These are phyloP conservation scores for Syncephalastrum monosporum DNA, from an alignment of 371 early-diverging fungal genomes.

Conservation along the genomic window DNA sequence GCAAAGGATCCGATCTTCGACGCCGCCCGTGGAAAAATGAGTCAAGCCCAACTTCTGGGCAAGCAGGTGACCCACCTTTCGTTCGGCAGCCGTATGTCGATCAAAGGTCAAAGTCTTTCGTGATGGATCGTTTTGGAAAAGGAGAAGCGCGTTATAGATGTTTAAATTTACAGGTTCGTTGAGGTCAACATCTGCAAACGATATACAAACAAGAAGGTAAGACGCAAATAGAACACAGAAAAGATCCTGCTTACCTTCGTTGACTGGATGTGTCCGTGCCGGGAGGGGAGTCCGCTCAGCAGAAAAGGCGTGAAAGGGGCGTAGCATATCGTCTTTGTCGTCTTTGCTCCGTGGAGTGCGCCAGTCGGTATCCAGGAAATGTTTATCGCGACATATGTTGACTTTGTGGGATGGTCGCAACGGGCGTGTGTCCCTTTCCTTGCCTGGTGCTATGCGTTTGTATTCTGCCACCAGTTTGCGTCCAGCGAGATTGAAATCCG, in stretches of 20 bases:
- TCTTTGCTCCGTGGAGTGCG: too few species aligned
- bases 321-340: too few species aligned
- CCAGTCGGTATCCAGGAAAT: too few species aligned
- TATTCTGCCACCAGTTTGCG: constrained; percentile 81
- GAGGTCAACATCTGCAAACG: constrained; percentile 45
- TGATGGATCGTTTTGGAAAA: constrained; percentile 69
- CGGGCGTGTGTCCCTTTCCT: constrained; percentile 6
- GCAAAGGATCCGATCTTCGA: too few species aligned
- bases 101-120: constrained; percentile 56
- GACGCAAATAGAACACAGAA: too few species aligned
- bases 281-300: too few species aligned
- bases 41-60: constrained; percentile 55
- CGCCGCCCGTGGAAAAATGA: constrained; percentile 50
- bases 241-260: too few species aligned
- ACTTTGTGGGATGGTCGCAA: too few species aligned
- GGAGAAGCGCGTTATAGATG: constrained; percentile 66
- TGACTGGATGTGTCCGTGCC: too few species aligned
- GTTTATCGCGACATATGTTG: too few species aligned
- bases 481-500: constrained; percentile 70
- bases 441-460: constrained; percentile 54
- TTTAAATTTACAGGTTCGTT: constrained; percentile 68
- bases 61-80: constrained; percentile 40
- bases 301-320: too few species aligned
- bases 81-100: constrained; percentile 44
- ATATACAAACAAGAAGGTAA: too few species aligned